Percentiles rank a stretch among this genome's conserved stretches.
Evolutionary conservation across 2,329 filamentous ascomycete genomes (phyloP).

Genomic region (Fonsecaea erecta): DNA sequence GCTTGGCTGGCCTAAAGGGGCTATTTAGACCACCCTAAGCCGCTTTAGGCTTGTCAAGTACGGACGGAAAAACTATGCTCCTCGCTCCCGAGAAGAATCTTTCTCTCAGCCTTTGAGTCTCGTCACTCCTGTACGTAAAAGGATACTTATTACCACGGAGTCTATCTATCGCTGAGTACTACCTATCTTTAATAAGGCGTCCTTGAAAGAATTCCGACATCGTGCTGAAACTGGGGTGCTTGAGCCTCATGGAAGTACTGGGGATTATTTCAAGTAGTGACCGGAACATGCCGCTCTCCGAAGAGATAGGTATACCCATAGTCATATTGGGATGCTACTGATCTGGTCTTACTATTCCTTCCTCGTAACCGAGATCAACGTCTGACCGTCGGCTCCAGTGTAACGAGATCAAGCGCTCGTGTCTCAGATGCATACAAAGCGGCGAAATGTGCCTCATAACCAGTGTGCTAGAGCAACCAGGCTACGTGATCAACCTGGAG

Average conservation of each 20-base stretch:
- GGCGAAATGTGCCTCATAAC: constrained; percentile 32
- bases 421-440: constrained; percentile 36
- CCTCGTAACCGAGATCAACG: neutral
- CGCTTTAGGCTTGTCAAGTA: no score
- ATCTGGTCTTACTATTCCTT: constrained; percentile 64
- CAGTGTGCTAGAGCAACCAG: constrained; percentile 19
- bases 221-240: constrained; percentile 27
- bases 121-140: no score
- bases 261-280: constrained; percentile 31
- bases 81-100: no score
- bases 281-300: constrained; percentile 38
- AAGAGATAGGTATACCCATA: constrained; percentile 46
- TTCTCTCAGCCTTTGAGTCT: no score
- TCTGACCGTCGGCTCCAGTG: constrained; percentile 33
- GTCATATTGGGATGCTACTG: constrained; percentile 45
- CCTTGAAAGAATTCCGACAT: constrained; percentile 34
- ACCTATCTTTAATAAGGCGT: no score
- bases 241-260: constrained; percentile 37
- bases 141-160: no score
- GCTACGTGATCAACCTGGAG: constrained; percentile 37
- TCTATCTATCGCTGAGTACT: no score
- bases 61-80: no score
- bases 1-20: no score
- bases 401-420: constrained; percentile 36
- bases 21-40: no score